Conservation (phyloP, 441 rosid species). For the Arabidopsis hybrid region DNA sequence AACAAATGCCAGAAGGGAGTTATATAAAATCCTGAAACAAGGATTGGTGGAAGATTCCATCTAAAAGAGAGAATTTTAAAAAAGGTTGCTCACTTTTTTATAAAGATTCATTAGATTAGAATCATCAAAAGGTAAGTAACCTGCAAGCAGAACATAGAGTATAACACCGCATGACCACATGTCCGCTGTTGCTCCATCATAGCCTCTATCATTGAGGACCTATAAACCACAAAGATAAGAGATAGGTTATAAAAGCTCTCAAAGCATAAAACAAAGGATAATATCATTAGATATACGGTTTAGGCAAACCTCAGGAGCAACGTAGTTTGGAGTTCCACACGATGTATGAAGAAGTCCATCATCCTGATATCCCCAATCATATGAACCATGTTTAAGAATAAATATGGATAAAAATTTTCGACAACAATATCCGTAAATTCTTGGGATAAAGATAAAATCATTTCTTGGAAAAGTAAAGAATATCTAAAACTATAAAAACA, state of each 20-base stretch:
- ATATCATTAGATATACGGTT: not conserved
- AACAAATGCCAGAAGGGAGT: constrained; percentile 28
- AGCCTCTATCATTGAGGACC: constrained; percentile 97
- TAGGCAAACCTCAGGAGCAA: constrained; percentile 87
- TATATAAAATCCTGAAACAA: constrained; percentile 28
- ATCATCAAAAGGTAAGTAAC: constrained; percentile 99
- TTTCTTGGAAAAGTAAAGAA: constrained; percentile 1
- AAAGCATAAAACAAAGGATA: not conserved
- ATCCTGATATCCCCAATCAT: constrained; percentile 56
- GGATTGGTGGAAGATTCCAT: constrained; percentile 4
- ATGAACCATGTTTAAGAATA: constrained; percentile 31
- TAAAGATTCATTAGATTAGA: constrained; percentile 90
- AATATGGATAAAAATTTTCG: not conserved
- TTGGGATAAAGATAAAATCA: not conserved
- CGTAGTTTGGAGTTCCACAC: constrained; percentile 98
- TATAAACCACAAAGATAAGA: constrained; percentile 40
- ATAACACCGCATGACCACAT: constrained; percentile 99
- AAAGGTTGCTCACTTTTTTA: constrained; percentile 75
- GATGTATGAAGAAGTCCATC: constrained; percentile 97
- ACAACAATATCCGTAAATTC: not conserved
- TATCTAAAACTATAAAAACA: not conserved
- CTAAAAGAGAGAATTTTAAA: constrained; percentile 26
- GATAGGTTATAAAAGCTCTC: not conserved
- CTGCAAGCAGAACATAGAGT: constrained; percentile 96
- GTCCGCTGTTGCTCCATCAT: constrained; percentile 96